A percentile compares a stretch with the other conserved stretches of the same genome.
These are phyloP conservation scores for Termitomyces sp. DNA, from an alignment of 1,284 basidiomycete genomes.

Conservation along the genomic window DNA sequence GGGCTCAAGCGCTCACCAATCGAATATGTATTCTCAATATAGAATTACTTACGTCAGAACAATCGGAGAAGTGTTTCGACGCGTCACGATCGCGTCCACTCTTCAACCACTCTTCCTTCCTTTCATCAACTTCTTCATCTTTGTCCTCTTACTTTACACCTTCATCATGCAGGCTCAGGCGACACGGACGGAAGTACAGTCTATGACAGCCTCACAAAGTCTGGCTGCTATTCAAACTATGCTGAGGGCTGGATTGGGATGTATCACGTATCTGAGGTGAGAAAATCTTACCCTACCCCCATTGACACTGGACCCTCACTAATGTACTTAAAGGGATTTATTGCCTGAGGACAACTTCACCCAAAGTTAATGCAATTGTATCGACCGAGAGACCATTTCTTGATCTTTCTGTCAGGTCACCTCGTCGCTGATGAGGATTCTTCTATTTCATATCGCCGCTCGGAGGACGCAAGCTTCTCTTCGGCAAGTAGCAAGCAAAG, in stretches of 20 bases:
- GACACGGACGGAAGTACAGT: slow-evolving; percentile 31
- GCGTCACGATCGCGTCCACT: background rate
- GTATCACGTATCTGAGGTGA: slow-evolving; percentile 72
- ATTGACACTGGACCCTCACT: background rate
- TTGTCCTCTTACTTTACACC: background rate
- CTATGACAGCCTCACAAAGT: slow-evolving; percentile 57
- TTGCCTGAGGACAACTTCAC: slow-evolving; percentile 77
- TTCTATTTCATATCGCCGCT: slow-evolving; percentile 33
- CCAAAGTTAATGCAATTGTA: slow-evolving; percentile 44
- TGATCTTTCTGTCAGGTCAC: slow-evolving; percentile 37
- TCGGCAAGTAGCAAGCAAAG: slow-evolving; percentile 28
- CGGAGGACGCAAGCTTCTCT: slow-evolving; percentile 29
- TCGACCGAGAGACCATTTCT: slow-evolving; percentile 7
- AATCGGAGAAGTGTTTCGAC: background rate
- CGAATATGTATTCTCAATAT: background rate
- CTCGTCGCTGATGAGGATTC: slow-evolving; percentile 47
- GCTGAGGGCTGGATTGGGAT: slow-evolving; percentile 67
- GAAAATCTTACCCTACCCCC: background rate
- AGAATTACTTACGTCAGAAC: background rate
- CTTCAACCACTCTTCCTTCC: background rate
- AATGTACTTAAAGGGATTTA: slow-evolving; percentile 45
- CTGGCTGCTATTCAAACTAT: slow-evolving; percentile 65
- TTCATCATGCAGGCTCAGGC: slow-evolving; percentile 30
- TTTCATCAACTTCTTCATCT: background rate
- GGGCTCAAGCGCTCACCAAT: too few species aligned